phyloP scores from a whole-genome alignment of 192 early-diverging fungal genomes.

The Podila horticola region DNA sequence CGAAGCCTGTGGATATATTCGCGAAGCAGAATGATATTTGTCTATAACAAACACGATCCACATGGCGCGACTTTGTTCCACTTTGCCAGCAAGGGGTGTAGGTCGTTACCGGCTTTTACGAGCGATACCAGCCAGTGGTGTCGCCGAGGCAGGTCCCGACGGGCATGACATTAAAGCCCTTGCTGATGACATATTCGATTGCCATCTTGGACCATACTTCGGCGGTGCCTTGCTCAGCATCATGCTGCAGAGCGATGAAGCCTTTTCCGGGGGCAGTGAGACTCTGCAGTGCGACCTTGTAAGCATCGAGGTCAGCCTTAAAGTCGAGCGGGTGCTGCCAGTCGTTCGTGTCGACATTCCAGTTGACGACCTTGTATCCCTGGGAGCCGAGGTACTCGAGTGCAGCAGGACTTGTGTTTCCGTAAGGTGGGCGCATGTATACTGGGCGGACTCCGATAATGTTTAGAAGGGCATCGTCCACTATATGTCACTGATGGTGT shows the following conservation, averaged over 20 bases:
- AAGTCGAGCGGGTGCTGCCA: constrained; percentile 13
- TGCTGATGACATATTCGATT: constrained; percentile 37
- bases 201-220: constrained; percentile 50
- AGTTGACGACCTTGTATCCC: constrained; percentile 41
- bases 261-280: not conserved
- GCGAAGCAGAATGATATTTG: too few relatives aligned
- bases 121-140: constrained; percentile 3
- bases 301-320: not conserved
- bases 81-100: not conserved
- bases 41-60: not conserved
- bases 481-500: not conserved
- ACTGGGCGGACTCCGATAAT: constrained; percentile 60
- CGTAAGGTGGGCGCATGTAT: constrained; percentile 55
- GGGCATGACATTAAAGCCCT: constrained; percentile 50
- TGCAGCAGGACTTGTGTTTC: constrained; percentile 14
- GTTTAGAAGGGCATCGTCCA: constrained; percentile 16
- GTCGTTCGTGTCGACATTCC: constrained; percentile 52
- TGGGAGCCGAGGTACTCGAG: constrained; percentile 7
- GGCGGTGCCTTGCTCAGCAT: constrained; percentile 43
- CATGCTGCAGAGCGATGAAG: constrained; percentile 37
- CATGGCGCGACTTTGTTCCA: not conserved
- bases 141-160: constrained; percentile 50
- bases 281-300: not conserved
- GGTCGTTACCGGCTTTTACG: not conserved
- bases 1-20: too few relatives aligned